Conservation (phyloP, 1,139 yeast species). For the Yarrowia galli region DNA sequence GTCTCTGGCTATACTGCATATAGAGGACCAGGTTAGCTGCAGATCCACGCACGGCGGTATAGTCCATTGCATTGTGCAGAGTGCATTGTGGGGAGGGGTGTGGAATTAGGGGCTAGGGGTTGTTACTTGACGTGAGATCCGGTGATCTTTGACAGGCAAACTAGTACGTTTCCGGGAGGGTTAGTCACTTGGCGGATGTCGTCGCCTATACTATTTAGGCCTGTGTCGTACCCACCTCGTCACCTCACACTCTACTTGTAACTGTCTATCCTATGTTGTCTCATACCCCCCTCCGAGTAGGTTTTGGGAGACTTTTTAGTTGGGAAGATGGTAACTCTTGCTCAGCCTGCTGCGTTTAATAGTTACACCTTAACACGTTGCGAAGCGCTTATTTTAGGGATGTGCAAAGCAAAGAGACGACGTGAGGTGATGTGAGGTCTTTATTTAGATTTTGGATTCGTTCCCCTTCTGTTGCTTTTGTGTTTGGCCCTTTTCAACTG, state of each 20-base stretch:
- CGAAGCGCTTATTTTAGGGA: constrained; percentile 18
- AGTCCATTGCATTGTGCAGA: constrained; percentile 33
- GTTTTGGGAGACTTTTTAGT: constrained; percentile 9
- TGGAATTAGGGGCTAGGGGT: constrained; percentile 29
- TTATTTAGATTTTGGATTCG: not conserved
- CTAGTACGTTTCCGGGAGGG: not conserved
- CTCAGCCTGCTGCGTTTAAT: constrained; percentile 26
- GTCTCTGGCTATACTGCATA: constrained; percentile 19
- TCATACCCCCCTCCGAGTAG: not conserved
- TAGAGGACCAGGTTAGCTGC: constrained; percentile 31
- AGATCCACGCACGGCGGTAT: constrained; percentile 38
- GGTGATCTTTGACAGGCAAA: not conserved
- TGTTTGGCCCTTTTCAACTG: constrained; percentile 5
- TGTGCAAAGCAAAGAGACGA: constrained; percentile 24
- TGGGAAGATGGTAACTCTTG: constrained; percentile 8
- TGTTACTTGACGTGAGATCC: not conserved
- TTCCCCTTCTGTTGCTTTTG: constrained; percentile 3
- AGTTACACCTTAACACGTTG: constrained; percentile 22
- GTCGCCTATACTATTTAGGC: too few species aligned
- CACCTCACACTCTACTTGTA: not conserved
- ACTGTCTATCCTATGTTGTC: constrained; percentile 22
- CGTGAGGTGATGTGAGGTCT: constrained; percentile 7
- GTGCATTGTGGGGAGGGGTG: constrained; percentile 36
- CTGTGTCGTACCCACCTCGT: too few species aligned
- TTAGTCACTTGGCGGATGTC: too few species aligned